Percentiles rank a stretch among this genome's conserved stretches.
phyloP scores from a whole-genome alignment of 2,329 filamentous ascomycete genomes.

The Bipolaris gigantea region DNA sequence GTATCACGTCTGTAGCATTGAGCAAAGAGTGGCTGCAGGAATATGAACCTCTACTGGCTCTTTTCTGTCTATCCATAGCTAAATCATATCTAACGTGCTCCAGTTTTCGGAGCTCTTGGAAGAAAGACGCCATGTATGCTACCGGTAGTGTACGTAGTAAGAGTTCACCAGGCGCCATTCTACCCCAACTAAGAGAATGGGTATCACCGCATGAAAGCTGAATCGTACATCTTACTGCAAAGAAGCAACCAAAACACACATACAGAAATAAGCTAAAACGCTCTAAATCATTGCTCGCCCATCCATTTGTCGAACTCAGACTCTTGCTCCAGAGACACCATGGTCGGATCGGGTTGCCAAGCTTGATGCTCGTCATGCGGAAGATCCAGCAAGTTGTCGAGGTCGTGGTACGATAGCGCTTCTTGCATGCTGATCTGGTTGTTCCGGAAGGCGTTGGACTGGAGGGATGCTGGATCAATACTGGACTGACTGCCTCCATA shows the following conservation, averaged over 20 bases:
- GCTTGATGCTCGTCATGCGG: constrained; percentile 32
- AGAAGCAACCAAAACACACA: background rate
- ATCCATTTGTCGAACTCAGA: constrained; percentile 55
- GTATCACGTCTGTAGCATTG: background rate
- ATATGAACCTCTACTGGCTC: constrained; percentile 3
- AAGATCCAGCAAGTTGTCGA: constrained; percentile 33
- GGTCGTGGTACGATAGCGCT: constrained; percentile 31
- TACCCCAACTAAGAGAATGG: constrained; percentile 1
- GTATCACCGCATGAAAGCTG: constrained; percentile 4
- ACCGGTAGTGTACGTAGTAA: background rate
- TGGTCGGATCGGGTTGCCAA: constrained; percentile 43
- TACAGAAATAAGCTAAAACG: constrained; percentile 2
- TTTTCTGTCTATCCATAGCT: constrained; percentile 9
- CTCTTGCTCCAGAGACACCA: constrained; percentile 44
- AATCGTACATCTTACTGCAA: constrained; percentile 1
- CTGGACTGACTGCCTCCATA: constrained; percentile 30
- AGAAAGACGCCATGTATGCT: constrained; percentile 12
- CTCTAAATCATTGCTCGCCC: constrained; percentile 28
- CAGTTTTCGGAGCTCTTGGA: constrained; percentile 1
- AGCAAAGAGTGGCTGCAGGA: background rate
- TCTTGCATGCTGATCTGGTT: constrained; percentile 39
- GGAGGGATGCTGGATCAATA: constrained; percentile 23
- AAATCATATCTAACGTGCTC: constrained; percentile 12
- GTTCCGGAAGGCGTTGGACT: constrained; percentile 32
- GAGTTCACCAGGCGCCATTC: background rate